Evolutionary conservation across 176 grass and related monocot genomes (phyloP), one percentile per base, ranked within the genome.

Genomic region (Dactylis glomerata): DNA sequence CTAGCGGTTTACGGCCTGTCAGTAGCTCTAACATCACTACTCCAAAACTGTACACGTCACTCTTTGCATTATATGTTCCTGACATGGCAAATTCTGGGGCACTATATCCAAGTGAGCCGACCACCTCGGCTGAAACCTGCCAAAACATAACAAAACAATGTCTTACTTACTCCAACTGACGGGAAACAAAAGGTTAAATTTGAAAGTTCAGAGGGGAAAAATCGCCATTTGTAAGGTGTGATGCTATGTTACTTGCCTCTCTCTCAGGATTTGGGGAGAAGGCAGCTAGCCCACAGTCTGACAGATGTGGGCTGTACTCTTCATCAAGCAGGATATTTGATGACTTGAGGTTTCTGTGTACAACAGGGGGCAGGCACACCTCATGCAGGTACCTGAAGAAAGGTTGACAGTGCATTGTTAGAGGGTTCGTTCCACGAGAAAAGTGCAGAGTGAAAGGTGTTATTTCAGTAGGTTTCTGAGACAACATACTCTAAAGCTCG

Each of bases 21-120:
- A 99, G 57, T 64, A 99, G 75, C 87, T 99, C 96, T 76, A 99
- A 69, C 96, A 99, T 99, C 56, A 99, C 93, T 49, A 94, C 86
- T 19, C 96, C 96, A 22, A 99, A 99, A 70, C 96, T 99, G 86
- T 99, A 99, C 63, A 99, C 96, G 8, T 99, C 96, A 26, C 96
- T 96, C 82, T 96, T 94, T 41, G 73, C 86, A 13, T 83, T 99
- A 71, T 99, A 91, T 45, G 84, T 84, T 64, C 96, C 96, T 66
- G 96, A 96, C 96, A 99, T 94, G 14, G 90, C 93, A 50, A 94
- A 94, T 62, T 99, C 96, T 23, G 96, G 96, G 76, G 96, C 91
- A 19, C 96, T 99, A 42, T 96, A 99, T 65, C 93, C 96, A 36
- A 99, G 94, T 44, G 96, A 99, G 40, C 91, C 93, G 76, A 92